Evolutionary conservation across 257 asterid genomes (phyloP).

Genomic region (Sherardia arvensis): DNA sequence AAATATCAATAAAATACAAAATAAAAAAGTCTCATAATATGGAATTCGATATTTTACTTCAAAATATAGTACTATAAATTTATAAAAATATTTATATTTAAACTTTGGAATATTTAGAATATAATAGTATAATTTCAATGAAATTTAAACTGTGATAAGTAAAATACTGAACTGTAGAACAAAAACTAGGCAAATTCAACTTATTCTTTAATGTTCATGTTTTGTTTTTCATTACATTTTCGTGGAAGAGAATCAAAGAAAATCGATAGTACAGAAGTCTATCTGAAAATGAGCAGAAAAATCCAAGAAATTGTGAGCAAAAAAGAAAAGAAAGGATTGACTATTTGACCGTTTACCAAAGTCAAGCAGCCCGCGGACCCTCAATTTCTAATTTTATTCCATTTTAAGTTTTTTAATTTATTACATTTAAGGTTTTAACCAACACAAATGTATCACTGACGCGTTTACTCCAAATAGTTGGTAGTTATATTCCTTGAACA

Average conservation of each 20-base stretch:
- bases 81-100: no score
- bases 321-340: neutral
- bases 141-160: no score
- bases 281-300: neutral
- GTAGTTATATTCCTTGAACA: no score
- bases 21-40: no score
- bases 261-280: neutral
- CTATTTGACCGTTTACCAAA: neutral
- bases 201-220: neutral
- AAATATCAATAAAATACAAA: neutral
- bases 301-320: neutral
- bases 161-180: no score
- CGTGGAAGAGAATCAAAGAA: neutral
- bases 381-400: neutral
- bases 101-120: no score
- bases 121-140: no score
- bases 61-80: no score
- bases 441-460: neutral
- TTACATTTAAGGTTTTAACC: neutral
- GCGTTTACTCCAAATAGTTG: no score
- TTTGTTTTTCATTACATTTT: neutral
- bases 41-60: no score
- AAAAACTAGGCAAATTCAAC: no score
- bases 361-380: neutral
- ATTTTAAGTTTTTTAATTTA: no score